These are phyloP conservation scores for Tephrocybe sp. DNA, from an alignment of 768 basidiomycete genomes.

Conservation along the genomic window DNA sequence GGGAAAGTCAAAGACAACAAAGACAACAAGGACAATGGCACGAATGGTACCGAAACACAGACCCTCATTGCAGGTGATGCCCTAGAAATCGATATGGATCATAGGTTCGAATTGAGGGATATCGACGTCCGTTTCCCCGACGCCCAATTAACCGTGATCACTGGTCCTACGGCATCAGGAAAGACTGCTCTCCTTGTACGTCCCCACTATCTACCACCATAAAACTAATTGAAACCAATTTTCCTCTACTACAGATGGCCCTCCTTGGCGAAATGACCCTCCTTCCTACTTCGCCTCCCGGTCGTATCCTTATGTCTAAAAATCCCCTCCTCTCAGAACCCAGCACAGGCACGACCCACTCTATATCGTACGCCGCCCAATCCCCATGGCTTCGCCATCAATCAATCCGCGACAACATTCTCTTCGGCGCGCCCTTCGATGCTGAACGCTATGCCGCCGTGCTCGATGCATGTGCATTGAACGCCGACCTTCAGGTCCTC, in stretches of 20 bases:
- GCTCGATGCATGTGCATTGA: constrained; percentile 81
- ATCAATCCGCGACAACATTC: constrained; percentile 77
- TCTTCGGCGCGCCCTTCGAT: constrained; percentile 72
- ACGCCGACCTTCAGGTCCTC: constrained; percentile 75
- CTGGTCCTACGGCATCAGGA: constrained; percentile 78
- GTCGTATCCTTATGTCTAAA: constrained; percentile 66
- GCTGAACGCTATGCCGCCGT: constrained; percentile 73
- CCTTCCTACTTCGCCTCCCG: constrained; percentile 21
- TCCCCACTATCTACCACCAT: constrained; percentile 2
- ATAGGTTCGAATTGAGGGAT: constrained; percentile 65
- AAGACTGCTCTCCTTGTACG: constrained; percentile 76
- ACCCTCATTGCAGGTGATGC: constrained; percentile 20
- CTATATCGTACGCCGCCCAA: constrained; percentile 73
- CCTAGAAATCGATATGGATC: constrained; percentile 31
- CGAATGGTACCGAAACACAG: not conserved
- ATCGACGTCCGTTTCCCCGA: constrained; percentile 70
- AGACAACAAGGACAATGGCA: constrained; percentile 6
- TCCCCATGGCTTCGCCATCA: constrained; percentile 69
- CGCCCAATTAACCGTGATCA: constrained; percentile 66
- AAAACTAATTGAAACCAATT: not conserved
- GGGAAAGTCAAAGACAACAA: not conserved
- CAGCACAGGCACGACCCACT: constrained; percentile 50
- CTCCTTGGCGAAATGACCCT: constrained; percentile 71
- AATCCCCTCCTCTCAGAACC: constrained; percentile 55
- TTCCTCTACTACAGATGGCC: constrained; percentile 60